Evolutionary conservation across 768 basidiomycete species (phyloP).

Genomic region (Lactarius vividus): DNA sequence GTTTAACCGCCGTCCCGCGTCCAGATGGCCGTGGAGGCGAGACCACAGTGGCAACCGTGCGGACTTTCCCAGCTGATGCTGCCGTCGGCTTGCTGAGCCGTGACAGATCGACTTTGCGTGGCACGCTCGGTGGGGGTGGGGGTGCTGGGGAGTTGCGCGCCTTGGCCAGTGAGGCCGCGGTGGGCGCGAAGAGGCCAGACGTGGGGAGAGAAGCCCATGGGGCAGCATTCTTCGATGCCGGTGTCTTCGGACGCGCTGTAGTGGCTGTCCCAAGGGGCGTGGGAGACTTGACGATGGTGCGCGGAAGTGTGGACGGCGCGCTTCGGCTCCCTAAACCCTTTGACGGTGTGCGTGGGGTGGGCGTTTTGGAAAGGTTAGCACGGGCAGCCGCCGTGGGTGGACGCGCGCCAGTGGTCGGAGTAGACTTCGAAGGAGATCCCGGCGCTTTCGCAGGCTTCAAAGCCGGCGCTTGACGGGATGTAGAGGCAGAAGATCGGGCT

Average conservation of each 20-base stretch:
- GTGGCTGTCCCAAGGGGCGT: constrained; percentile 36
- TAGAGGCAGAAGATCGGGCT: constrained; percentile 15
- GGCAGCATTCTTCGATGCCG: constrained; percentile 19
- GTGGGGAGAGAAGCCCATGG: constrained; percentile 36
- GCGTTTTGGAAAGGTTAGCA: constrained; percentile 24
- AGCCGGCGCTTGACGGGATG: constrained; percentile 8
- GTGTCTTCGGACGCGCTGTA: constrained; percentile 34
- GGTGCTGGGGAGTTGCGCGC: constrained; percentile 55
- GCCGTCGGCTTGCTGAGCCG: constrained; percentile 82
- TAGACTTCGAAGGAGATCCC: constrained; percentile 32
- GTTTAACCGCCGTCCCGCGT: constrained; percentile 32
- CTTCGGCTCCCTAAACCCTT: constrained; percentile 27
- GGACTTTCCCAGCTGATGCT: constrained; percentile 64
- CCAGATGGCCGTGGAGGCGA: constrained; percentile 30
- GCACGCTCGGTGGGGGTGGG: constrained; percentile 51
- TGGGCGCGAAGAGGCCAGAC: constrained; percentile 73
- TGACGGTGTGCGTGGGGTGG: constrained; percentile 27
- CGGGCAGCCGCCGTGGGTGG: constrained; percentile 25
- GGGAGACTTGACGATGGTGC: constrained; percentile 29
- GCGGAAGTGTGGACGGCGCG: constrained; percentile 26
- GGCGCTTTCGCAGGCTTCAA: constrained; percentile 17
- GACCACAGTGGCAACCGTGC: constrained; percentile 33
- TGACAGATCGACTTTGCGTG: constrained; percentile 50
- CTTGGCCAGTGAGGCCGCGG: constrained; percentile 75
- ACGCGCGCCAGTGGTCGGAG: constrained; percentile 23